phyloP scores from a whole-genome alignment of 345 rosid species.

The Rhizophora mangle region DNA sequence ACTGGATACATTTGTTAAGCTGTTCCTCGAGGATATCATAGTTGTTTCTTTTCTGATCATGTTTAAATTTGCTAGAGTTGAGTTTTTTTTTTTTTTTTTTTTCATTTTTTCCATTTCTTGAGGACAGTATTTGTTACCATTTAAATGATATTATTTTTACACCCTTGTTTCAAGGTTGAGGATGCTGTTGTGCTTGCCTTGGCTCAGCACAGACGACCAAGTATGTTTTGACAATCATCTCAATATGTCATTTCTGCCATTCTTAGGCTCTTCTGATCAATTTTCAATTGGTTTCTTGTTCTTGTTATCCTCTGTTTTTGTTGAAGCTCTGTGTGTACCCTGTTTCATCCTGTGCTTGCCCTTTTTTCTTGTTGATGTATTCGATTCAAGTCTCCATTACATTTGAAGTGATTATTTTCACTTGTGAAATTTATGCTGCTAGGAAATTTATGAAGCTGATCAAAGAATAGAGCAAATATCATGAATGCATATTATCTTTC shows the following conservation, averaged over 20 bases:
- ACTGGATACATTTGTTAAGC: too few species aligned
- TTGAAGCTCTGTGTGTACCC: neutral
- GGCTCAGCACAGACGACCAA: constrained; percentile 55
- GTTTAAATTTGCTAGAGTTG: neutral
- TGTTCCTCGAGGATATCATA: too few species aligned
- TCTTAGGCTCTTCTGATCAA: neutral
- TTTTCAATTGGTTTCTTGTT: neutral
- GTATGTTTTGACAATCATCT: constrained; percentile 46
- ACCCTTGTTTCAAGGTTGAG: constrained; percentile 57
- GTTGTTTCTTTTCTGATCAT: neutral
- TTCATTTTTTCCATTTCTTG: neutral
- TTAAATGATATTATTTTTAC: neutral
- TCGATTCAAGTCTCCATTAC: neutral
- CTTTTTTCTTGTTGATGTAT: neutral
- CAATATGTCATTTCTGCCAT: constrained; percentile 35
- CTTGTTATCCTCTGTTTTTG: neutral
- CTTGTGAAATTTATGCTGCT: neutral
- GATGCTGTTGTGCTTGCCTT: constrained; percentile 81
- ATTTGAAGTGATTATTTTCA: neutral
- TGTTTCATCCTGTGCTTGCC: neutral
- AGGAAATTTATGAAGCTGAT: neutral
- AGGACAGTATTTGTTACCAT: neutral
- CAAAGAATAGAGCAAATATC: neutral
- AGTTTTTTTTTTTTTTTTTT: neutral
- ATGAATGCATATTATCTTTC: neutral